Evolutionary conservation across 2,329 filamentous ascomycete species (phyloP).

Genomic region (Alternaria dauci): DNA sequence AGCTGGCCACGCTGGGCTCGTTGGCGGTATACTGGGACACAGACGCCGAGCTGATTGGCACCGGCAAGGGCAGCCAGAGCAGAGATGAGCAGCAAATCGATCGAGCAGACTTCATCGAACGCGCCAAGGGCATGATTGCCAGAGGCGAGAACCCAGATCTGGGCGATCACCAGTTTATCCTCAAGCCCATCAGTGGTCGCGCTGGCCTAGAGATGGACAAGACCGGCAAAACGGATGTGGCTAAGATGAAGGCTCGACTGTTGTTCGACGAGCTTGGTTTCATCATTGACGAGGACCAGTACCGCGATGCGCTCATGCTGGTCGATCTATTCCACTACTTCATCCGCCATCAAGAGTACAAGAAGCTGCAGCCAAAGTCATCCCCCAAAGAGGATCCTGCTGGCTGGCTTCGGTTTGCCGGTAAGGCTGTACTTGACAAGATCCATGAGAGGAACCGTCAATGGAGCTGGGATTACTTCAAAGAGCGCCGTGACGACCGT

Average conservation of each 20-base stretch:
- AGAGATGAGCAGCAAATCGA: slow-evolving; percentile 67
- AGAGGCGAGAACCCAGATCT: slow-evolving; percentile 67
- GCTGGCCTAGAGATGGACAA: slow-evolving; percentile 97
- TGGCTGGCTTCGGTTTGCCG: slow-evolving; percentile 93
- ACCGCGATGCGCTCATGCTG: slow-evolving; percentile 96
- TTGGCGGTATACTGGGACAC: slow-evolving; percentile 99
- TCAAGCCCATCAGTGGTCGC: slow-evolving; percentile 94
- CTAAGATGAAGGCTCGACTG: slow-evolving; percentile 88
- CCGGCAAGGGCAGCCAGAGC: slow-evolving; percentile 75
- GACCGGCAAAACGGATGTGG: slow-evolving; percentile 77
- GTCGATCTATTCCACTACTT: slow-evolving; percentile 99
- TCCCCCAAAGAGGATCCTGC: slow-evolving; percentile 87
- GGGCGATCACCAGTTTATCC: slow-evolving; percentile 83
- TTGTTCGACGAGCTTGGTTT: slow-evolving; percentile 98
- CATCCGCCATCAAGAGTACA: slow-evolving; percentile 96
- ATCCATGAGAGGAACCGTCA: slow-evolving; percentile 92
- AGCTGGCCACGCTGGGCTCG: slow-evolving; percentile 88
- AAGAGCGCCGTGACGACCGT: slow-evolving; percentile 89
- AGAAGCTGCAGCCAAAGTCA: slow-evolving; percentile 86
- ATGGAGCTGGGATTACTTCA: slow-evolving; percentile 97
- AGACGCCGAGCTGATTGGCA: slow-evolving; percentile 82
- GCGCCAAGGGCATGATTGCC: slow-evolving; percentile 82
- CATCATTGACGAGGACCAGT: slow-evolving; percentile 97
- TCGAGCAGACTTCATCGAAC: slow-evolving; percentile 79
- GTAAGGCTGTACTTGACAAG: slow-evolving; percentile 85